A percentile compares a stretch with the other conserved stretches of the same genome.
phyloP scores from a whole-genome alignment of 2,329 filamentous ascomycete genomes.

The Sporothrix protearum region DNA sequence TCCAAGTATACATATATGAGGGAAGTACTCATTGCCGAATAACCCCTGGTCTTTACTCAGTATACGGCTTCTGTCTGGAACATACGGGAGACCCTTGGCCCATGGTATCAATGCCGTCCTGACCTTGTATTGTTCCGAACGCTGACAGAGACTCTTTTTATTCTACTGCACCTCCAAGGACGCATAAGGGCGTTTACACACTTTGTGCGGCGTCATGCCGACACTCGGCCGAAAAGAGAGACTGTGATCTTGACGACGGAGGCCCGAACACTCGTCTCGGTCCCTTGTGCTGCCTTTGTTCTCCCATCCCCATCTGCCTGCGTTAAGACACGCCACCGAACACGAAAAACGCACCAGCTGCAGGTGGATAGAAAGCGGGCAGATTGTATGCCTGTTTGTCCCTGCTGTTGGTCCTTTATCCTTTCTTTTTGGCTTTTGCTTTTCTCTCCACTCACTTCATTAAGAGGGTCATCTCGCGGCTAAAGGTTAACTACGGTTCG shows the following conservation, averaged over 20 bases:
- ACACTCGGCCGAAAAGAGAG: too few relatives aligned
- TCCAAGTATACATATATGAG: background rate
- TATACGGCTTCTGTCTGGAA: background rate
- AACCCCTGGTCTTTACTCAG: background rate
- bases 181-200: background rate
- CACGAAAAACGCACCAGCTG: background rate
- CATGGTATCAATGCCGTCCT: constrained; percentile 1
- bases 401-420: background rate
- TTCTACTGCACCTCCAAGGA: background rate
- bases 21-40: background rate
- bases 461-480: background rate
- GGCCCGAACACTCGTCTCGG: background rate
- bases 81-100: background rate
- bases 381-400: background rate
- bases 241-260: background rate
- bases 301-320: background rate
- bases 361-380: background rate
- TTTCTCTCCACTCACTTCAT: background rate
- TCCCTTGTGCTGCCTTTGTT: background rate
- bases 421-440: background rate
- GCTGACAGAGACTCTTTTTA: background rate
- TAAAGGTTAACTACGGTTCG: background rate
- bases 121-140: background rate
- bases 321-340: background rate
- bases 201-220: background rate